Conservation (phyloP, 495 filamentous ascomycete species). For the Saxispiralis lemnorum region DNA sequence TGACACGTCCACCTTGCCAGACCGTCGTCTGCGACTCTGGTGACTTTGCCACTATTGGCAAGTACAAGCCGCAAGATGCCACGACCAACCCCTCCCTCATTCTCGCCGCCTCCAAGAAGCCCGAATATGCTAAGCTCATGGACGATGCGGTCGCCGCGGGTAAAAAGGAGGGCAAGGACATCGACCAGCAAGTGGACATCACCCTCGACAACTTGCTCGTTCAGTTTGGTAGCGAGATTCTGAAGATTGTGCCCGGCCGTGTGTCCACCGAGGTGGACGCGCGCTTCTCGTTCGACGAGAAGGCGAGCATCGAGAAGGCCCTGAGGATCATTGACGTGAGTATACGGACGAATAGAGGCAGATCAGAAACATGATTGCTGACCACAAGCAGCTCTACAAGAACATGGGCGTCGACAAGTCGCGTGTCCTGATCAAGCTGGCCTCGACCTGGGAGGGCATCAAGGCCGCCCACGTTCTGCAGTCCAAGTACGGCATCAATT, state of each 20-base stretch:
- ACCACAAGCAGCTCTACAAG: constrained; percentile 60
- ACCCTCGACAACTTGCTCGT: constrained; percentile 72
- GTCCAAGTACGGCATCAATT: constrained; percentile 83
- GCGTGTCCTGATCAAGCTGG: constrained; percentile 80
- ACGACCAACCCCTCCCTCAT: constrained; percentile 98
- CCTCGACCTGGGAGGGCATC: constrained; percentile 91
- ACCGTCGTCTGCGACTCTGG: constrained; percentile 94
- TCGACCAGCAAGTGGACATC: constrained; percentile 35
- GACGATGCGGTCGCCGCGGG: constrained; percentile 73
- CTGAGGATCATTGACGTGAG: constrained; percentile 88
- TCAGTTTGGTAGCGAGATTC: constrained; percentile 93
- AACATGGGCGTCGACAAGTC: constrained; percentile 78
- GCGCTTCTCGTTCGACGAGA: constrained; percentile 83
- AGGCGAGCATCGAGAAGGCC: constrained; percentile 87
- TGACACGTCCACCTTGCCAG: constrained; percentile 25
- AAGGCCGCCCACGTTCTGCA: constrained; percentile 90
- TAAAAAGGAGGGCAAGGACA: constrained; percentile 46
- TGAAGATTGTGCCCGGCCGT: constrained; percentile 91
- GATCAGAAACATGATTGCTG: neutral
- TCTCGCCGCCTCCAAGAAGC: constrained; percentile 92
- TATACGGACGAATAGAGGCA: neutral
- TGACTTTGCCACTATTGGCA: constrained; percentile 73
- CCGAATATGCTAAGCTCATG: constrained; percentile 85
- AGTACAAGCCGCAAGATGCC: constrained; percentile 99
- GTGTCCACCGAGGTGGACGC: constrained; percentile 98